phyloP scores from a whole-genome alignment of 306 rosid genomes.

The Castanospermum australe region DNA sequence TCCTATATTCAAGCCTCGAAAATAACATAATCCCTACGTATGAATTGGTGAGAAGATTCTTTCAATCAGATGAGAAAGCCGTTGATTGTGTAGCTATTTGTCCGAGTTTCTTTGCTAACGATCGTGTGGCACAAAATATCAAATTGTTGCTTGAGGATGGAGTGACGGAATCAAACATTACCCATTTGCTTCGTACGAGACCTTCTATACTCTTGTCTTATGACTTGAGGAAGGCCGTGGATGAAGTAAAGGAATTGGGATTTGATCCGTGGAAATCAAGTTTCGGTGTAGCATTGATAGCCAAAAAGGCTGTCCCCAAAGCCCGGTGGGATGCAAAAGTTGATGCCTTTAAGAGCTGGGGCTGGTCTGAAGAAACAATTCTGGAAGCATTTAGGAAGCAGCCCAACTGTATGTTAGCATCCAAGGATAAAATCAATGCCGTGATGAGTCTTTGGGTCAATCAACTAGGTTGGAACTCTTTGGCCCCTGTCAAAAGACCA shows the following conservation, averaged over 20 bases:
- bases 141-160: slow-evolving; percentile 2
- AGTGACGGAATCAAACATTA: background rate
- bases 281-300: slow-evolving; percentile 32
- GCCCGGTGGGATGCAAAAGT: slow-evolving; percentile 48
- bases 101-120: background rate
- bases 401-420: slow-evolving; percentile 30
- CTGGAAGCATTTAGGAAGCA: slow-evolving; percentile 23
- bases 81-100: background rate
- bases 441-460: slow-evolving; percentile 39
- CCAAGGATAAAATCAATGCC: slow-evolving; percentile 30
- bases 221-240: slow-evolving; percentile 6
- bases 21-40: background rate
- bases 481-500: background rate
- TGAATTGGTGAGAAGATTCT: slow-evolving; percentile 1
- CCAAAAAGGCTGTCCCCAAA: background rate
- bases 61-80: slow-evolving; percentile 7
- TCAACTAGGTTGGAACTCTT: slow-evolving; percentile 21
- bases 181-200: background rate
- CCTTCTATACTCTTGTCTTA: rapidly evolving
- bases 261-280: slow-evolving; percentile 22
- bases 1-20: background rate
- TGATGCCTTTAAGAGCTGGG: slow-evolving; percentile 52
- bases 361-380: slow-evolving; percentile 51
- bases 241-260: slow-evolving; percentile 48
- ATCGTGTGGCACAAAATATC: background rate